Base-by-base conservation (phyloP, 768 basidiomycete genomes). In the Harrya chromipes region DNA sequence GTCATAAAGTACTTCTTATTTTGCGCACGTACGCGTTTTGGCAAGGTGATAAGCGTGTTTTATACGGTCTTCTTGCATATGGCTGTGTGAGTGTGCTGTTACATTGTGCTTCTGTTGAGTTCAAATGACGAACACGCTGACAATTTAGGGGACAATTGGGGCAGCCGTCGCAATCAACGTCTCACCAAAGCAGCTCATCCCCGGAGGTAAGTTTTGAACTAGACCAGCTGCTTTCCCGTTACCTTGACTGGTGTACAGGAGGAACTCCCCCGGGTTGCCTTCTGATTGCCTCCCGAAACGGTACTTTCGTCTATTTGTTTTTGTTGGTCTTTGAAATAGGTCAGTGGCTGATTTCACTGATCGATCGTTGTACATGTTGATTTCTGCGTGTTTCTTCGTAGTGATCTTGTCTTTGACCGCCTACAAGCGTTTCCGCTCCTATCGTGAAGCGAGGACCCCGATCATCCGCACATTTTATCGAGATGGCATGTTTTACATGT, bases 11-110 rank as follows among this genome's bases (percentile, higher is more conserved):
- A 26, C 53, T 61, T 27, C 45, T 61, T 3, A 6, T 52, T 39
- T 17, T 60, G 17, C 56, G 53, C 47, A 63, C 59, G 9, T 60
- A 51, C 24, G 60, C 60, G 1, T 63, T 55, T 13, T 61, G 59
- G 59, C 36, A 52, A 23, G 34, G 54, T 8, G 24, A 55, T 24
- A 61, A 41, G 24, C 23, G 38, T 8, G 11, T 61, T 4, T 38
- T 50, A 21, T 55, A 42, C 20, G 57, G 50, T 21, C 58, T 63
- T 19, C 11, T 41, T 9, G 5, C 19, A n/a, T 63, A 52, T 6
- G 40, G 20, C 26, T 6, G 4, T 1, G 60, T 63, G 26, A 46
- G 55, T 46, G 6, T 20, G 13, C n/a, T 24, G 14, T 29, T 4
- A 24, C 27, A 6, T 20, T 19, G 21, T 11, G n/a, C 33, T 26